Evolutionary conservation across 2,329 filamentous ascomycete species (phyloP), one percentile per base, ranked within the genome.

Genomic region (Aspergillus melleus): DNA sequence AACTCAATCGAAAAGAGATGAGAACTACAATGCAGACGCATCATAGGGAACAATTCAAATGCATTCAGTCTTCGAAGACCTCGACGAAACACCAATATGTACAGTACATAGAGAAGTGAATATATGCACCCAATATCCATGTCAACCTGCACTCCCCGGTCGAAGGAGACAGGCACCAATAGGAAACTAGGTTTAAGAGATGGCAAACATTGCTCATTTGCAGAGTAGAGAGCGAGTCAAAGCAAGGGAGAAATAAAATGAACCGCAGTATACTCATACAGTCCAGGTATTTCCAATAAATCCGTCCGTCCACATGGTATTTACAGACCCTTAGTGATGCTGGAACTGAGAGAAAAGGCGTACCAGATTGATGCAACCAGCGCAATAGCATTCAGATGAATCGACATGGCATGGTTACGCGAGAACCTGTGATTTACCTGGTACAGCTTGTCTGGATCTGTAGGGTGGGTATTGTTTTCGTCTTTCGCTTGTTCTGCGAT

Each of bases 331-430:
- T 53, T 20, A 29, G 51, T 1, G 24, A 72, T 51, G 3, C 52
- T 63, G 1, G 60, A 62, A 9, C 66, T 62, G 11, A 73, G 59
- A 4, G 64, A 67, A 54, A 73, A 69, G 0, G 66, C 71, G 60
- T 75, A 75, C 20, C 53, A 62, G 1, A 74, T 52, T 0, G 71
- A 72, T 5, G 70, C 70, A 20, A 70, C 49, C 24, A 80, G 67
- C 0, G 75, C 69, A 20, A 80, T 67, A 2, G 77, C 65, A 60
- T 81, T 80, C 22, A 80, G 32, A 70, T 79, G 77, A 30, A 80
- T 79, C 11, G 70, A 73, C 74, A 79, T 77, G 9, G 76, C 77
- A 66, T 80, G 76, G 22, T 72, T 72, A 11, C 65, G 61, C 1
- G 72, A 70, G 57, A 80, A 79, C 0, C 55, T 64, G 9, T 70